A percentile compares a stretch with the other conserved stretches of the same genome.
Evolutionary conservation across 1,284 basidiomycete genomes (phyloP).

Genomic region (Fomes fomentarius): DNA sequence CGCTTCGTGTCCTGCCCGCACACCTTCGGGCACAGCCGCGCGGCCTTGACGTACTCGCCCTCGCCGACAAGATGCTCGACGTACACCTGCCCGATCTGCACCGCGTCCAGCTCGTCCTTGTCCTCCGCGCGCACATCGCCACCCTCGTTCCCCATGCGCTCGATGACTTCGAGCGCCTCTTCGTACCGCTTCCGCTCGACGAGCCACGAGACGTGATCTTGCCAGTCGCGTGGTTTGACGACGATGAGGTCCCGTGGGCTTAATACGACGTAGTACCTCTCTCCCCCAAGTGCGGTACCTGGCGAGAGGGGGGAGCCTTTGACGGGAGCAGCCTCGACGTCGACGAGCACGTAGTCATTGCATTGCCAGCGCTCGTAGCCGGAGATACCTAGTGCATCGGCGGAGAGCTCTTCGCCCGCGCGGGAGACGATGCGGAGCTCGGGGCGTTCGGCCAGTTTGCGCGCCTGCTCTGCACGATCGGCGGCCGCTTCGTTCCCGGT

Average conservation of each 20-base stretch:
- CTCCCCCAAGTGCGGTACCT: conserved; percentile 31
- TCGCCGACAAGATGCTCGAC: conserved; percentile 72
- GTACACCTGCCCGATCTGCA: conserved; percentile 83
- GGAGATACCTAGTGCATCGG: conserved; percentile 82
- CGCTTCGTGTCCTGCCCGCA: conserved; percentile 77
- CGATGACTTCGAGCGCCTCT: conserved; percentile 87
- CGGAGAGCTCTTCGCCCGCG: conserved; percentile 86
- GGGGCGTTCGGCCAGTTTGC: conserved; percentile 85
- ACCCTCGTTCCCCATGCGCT: conserved; percentile 50
- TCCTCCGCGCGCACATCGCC: conserved; percentile 31
- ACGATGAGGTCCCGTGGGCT: conserved; percentile 88
- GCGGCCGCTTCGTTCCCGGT: conserved; percentile 68
- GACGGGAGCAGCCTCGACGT: conserved; percentile 32
- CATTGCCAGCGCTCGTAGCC: conserved; percentile 88
- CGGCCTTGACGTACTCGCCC: conserved; percentile 87
- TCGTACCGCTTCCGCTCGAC: conserved; percentile 87
- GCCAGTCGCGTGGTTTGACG: conserved; percentile 83
- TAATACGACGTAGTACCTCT: conserved; percentile 74
- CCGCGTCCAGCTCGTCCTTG: conserved; percentile 58
- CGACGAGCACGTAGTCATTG: conserved; percentile 86
- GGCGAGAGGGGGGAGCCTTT: conserved; percentile 24
- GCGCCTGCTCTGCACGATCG: conserved; percentile 72
- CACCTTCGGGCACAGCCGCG: conserved; percentile 85
- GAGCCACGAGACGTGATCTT: conserved; percentile 93
- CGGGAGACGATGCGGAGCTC: conserved; percentile 92